Base-by-base conservation (phyloP, 192 early-diverging fungal genomes). In the Pilaira anomala region DNA sequence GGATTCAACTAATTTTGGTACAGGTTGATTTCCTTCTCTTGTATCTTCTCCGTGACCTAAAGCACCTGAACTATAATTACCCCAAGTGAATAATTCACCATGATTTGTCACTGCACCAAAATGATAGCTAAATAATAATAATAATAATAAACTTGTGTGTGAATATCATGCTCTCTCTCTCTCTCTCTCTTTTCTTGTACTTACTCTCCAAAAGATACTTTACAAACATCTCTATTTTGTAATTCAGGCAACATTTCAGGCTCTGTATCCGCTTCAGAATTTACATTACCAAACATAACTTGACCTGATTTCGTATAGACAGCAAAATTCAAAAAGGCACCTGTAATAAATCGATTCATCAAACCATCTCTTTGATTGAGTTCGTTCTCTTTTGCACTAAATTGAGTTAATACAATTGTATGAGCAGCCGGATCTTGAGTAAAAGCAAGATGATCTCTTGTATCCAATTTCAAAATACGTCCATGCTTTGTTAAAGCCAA, bases 191-290 rank as follows among this genome's bases (percentile, higher is more conserved):
- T 14, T 7, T 4, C 22, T 24, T 21, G 25, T 18, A 63, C 62
- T 51, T 52, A 51, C 62, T 68, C 66, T 22, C 66, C 66, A 68
- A 68, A 68, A 16, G 66, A 55, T 2, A 68, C 52, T 45, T 62
- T 68, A 30, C 66, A 62, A 13, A 68, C 25, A 44, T 62, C 29
- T 2, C 36, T 28, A 16, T 54, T 22, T 18, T 68, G 12, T n/a
- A 51, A 22, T 24, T 50, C 62, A 1, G 26, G n/a, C 18, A 48
- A 18, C 12, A 41, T 39, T 0, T 12, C 42, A 18, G 65, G 57
- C 1, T 26, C 7, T 4, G 41, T 33, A 40, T 44, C 48, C 11
- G 6, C 21, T 18, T 11, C 22, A 19, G 58, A 26, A 24, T 56
- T 29, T 25, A 25, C 8, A 16, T 53, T 3, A 13, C 66, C 66